Percentiles rank a stretch among this genome's conserved stretches.
phyloP scores from a whole-genome alignment of 805 yeast genomes.

The Kazachstania kunashirensis region DNA sequence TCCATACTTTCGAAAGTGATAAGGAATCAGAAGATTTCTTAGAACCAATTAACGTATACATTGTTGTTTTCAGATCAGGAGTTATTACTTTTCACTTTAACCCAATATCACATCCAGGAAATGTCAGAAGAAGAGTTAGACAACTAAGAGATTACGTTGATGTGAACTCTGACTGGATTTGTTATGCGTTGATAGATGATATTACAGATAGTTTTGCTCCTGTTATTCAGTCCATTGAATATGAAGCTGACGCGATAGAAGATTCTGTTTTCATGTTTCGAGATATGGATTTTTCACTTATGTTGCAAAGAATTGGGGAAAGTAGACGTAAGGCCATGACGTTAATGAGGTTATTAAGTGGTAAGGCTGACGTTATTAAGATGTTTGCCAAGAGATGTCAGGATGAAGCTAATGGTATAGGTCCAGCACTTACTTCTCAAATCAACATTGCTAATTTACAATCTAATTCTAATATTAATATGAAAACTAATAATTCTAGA shows the following conservation, averaged over 20 bases:
- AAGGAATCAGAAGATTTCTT: constrained; percentile 67
- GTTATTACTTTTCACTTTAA: constrained; percentile 60
- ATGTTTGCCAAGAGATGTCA: constrained; percentile 94
- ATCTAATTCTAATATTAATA: constrained; percentile 3
- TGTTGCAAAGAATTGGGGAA: constrained; percentile 80
- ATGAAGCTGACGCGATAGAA: constrained; percentile 74
- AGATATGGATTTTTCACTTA: constrained; percentile 60
- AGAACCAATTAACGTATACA: constrained; percentile 70
- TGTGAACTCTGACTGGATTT: constrained; percentile 73
- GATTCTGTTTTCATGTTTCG: constrained; percentile 73
- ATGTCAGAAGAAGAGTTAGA: constrained; percentile 73
- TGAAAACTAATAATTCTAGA: not conserved
- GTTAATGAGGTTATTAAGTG: constrained; percentile 75
- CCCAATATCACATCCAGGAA: constrained; percentile 60
- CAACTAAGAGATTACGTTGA: constrained; percentile 69
- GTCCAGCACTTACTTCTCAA: constrained; percentile 34
- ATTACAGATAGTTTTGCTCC: constrained; percentile 81
- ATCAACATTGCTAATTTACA: constrained; percentile 33
- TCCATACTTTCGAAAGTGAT: constrained; percentile 91
- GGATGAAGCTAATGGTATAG: constrained; percentile 43
- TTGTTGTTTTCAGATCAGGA: constrained; percentile 62
- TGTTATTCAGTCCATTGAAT: constrained; percentile 64
- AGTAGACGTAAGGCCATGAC: constrained; percentile 89
- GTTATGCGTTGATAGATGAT: constrained; percentile 75
- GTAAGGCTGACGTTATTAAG: constrained; percentile 91